A percentile compares a stretch with the other conserved stretches of the same genome.
These are phyloP conservation scores for Cutaneotrichosporon mucoides DNA, from an alignment of 1,284 basidiomycete genomes.

Conservation along the genomic window DNA sequence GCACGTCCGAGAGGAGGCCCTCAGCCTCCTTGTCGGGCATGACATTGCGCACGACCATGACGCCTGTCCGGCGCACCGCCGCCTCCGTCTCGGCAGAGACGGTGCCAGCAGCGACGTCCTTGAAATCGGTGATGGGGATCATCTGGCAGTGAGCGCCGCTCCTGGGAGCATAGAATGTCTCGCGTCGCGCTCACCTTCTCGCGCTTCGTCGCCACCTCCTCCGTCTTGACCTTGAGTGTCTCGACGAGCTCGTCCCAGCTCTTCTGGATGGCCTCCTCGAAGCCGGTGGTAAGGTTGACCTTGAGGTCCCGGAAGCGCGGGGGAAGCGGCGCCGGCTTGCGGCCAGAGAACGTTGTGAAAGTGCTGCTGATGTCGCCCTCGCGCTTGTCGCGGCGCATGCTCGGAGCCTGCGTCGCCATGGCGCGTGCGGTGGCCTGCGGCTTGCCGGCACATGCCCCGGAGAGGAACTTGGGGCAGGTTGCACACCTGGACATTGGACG, in stretches of 20 bases:
- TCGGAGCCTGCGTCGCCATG: too few species aligned
- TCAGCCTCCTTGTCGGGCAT: too few species aligned
- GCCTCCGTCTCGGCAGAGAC: not conserved
- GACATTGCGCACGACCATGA: not conserved
- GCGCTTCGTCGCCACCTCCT: conserved; percentile 7
- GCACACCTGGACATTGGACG: too few species aligned
- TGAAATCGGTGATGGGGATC: not conserved
- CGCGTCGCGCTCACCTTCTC: conserved; percentile 2
- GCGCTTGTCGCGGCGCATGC: not conserved
- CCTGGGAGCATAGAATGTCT: too few species aligned
- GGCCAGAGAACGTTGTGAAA: conserved; percentile 9
- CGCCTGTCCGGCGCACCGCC: not conserved
- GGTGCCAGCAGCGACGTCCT: not conserved
- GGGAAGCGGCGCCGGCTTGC: conserved; percentile 5
- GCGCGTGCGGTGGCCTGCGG: too few species aligned
- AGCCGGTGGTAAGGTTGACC: conserved; percentile 6
- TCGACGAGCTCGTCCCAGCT: conserved; percentile 13
- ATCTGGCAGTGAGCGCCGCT: not conserved
- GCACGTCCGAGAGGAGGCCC: too few species aligned
- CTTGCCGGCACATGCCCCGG: too few species aligned
- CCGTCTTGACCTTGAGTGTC: conserved; percentile 7
- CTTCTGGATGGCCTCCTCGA: conserved; percentile 13
- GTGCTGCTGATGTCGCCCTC: not conserved
- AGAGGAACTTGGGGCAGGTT: too few species aligned
- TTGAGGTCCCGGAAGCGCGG: conserved; percentile 7